Percentiles rank a stretch among this genome's conserved stretches.
These are phyloP conservation scores for Thelonectria discophora DNA, from an alignment of 2,329 filamentous ascomycete species.

Conservation along the genomic window DNA sequence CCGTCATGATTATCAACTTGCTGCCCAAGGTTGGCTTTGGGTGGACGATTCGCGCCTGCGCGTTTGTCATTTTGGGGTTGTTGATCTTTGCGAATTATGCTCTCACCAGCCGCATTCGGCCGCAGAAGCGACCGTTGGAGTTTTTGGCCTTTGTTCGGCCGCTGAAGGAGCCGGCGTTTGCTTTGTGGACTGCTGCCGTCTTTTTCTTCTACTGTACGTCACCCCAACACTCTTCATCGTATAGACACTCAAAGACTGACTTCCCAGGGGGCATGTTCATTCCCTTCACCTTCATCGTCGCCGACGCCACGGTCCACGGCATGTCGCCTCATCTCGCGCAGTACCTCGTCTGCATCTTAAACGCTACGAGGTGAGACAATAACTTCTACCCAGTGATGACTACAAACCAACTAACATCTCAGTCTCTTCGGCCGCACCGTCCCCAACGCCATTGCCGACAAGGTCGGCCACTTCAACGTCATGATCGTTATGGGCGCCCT, in stretches of 20 bases:
- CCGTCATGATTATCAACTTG: conserved; percentile 45
- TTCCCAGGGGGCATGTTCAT: conserved; percentile 13
- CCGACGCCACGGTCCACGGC: background rate
- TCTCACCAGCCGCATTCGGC: conserved; percentile 4
- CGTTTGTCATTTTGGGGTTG: conserved; percentile 45
- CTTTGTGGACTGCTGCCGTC: background rate
- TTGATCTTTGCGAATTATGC: conserved; percentile 15
- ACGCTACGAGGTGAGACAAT: conserved; percentile 45
- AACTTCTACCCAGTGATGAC: background rate
- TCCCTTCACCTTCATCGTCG: conserved; percentile 14
- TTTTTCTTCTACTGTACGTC: conserved; percentile 7
- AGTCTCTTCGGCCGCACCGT: conserved; percentile 49
- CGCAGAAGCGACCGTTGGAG: background rate
- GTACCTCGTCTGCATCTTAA: conserved; percentile 42
- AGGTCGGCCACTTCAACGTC: conserved; percentile 50
- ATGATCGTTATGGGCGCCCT: conserved; percentile 56
- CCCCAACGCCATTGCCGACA: conserved; percentile 48
- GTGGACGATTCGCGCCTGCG: conserved; percentile 46
- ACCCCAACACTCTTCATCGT: no score
- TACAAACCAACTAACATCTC: background rate
- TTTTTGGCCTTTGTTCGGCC: conserved; percentile 5
- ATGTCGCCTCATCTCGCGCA: conserved; percentile 3
- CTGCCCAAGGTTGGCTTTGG: conserved; percentile 42
- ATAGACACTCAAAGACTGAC: no score
- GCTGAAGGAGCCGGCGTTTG: background rate